A percentile compares a stretch with the other conserved stretches of the same genome.
Conservation (phyloP, 2,329 filamentous ascomycete genomes). For the Corniculantispora saksenae region DNA sequence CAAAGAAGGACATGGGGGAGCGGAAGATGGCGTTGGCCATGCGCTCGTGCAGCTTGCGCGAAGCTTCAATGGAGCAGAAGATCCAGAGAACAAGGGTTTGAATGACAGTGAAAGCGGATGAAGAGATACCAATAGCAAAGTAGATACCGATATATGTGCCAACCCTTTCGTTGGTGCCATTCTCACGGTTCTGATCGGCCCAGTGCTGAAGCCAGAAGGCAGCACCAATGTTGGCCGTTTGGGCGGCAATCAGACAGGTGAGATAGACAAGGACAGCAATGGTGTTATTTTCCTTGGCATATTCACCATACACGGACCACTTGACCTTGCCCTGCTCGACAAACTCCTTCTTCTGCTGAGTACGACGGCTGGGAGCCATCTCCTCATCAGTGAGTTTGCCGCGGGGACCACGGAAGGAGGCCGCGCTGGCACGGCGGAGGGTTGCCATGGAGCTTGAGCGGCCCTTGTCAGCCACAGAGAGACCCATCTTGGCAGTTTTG, state of each 20-base stretch:
- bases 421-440: conserved; percentile 84
- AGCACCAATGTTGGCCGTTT: conserved; percentile 79
- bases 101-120: conserved; percentile 79
- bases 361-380: conserved; percentile 73
- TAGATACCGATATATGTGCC: conserved; percentile 95
- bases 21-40: conserved; percentile 98
- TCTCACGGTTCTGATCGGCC: conserved; percentile 75
- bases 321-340: conserved; percentile 96
- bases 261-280: conserved; percentile 81
- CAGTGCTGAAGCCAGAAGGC: conserved; percentile 93
- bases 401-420: conserved; percentile 82
- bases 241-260: conserved; percentile 72
- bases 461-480: conserved; percentile 50
- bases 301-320: conserved; percentile 89
- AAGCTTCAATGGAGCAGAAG: conserved; percentile 98
- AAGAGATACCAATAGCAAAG: conserved; percentile 89
- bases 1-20: conserved; percentile 98
- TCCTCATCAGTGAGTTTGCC: conserved; percentile 86
- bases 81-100: conserved; percentile 98
- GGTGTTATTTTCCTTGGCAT: conserved; percentile 92
- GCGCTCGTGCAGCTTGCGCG: conserved; percentile 90
- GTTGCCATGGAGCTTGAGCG: conserved; percentile 74
- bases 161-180: conserved; percentile 70
- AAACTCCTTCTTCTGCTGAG: conserved; percentile 83
- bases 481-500: conserved; percentile 46